Conservation (phyloP, 768 basidiomycete species). For the Leucocoprinus leucothites region DNA sequence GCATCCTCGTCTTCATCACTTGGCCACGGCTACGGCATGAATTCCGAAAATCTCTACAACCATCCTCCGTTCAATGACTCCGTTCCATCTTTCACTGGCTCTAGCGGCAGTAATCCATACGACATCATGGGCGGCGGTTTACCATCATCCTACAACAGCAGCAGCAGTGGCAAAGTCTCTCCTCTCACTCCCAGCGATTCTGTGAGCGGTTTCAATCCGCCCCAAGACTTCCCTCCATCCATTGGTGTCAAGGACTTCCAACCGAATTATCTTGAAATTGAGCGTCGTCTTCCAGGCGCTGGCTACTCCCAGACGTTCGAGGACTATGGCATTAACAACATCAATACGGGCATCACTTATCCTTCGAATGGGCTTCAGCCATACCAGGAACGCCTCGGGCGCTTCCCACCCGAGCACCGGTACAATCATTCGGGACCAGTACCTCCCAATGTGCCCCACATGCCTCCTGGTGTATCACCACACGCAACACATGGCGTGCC, state of each 20-base stretch:
- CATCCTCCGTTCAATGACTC: slow-evolving; percentile 59
- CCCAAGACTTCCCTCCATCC: slow-evolving; percentile 46
- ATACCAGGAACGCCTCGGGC: slow-evolving; percentile 55
- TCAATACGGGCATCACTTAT: slow-evolving; percentile 46
- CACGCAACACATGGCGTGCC: slow-evolving; percentile 60
- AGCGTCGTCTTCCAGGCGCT: slow-evolving; percentile 35
- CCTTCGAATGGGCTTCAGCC: slow-evolving; percentile 49
- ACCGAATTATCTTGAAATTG: slow-evolving; percentile 57
- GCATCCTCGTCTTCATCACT: slow-evolving; percentile 72
- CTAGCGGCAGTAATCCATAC: slow-evolving; percentile 49
- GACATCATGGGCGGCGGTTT: slow-evolving; percentile 63
- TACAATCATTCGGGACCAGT: slow-evolving; percentile 44
- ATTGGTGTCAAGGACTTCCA: slow-evolving; percentile 56
- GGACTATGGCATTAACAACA: slow-evolving; percentile 52
- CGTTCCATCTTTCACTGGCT: slow-evolving; percentile 52
- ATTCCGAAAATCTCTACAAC: slow-evolving; percentile 56
- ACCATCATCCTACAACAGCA: slow-evolving; percentile 48
- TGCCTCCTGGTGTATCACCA: slow-evolving; percentile 61
- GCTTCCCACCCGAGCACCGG: slow-evolving; percentile 51
- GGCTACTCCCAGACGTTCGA: slow-evolving; percentile 29
- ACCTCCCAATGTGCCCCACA: slow-evolving; percentile 39
- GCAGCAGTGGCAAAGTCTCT: slow-evolving; percentile 69
- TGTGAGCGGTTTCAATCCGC: slow-evolving; percentile 53
- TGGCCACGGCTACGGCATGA: slow-evolving; percentile 50
- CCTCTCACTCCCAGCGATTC: slow-evolving; percentile 71